phyloP scores from a whole-genome alignment of 257 asterid genomes.

The Craterostigma plantagineum region DNA sequence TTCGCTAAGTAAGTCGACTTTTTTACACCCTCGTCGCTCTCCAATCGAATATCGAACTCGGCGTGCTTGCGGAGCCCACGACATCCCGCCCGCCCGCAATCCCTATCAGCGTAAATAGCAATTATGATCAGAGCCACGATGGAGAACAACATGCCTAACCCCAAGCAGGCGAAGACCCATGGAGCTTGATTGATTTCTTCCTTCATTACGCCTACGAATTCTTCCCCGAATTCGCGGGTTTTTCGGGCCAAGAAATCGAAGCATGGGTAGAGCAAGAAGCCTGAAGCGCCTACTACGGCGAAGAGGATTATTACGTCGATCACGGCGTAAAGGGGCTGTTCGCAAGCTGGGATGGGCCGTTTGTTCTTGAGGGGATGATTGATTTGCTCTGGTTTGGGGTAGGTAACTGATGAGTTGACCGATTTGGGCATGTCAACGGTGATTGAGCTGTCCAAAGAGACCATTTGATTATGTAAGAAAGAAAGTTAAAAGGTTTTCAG shows the following conservation, averaged over 20 bases:
- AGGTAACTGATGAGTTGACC: too few species aligned
- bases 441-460: slow-evolving; percentile 43
- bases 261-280: slow-evolving; percentile 51
- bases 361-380: too few species aligned
- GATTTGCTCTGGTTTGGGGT: slow-evolving; percentile 41
- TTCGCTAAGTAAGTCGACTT: slow-evolving; percentile 16
- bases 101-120: slow-evolving; percentile 24
- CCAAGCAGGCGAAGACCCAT: slow-evolving; percentile 61
- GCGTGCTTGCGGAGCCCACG: slow-evolving; percentile 70
- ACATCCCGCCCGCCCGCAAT: slow-evolving; percentile 67
- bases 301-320: slow-evolving; percentile 61
- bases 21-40: slow-evolving; percentile 59
- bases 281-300: slow-evolving; percentile 58
- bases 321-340: slow-evolving; percentile 50
- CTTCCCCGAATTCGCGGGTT: slow-evolving; percentile 24
- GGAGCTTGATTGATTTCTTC: slow-evolving; percentile 68
- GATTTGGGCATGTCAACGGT: slow-evolving; percentile 42
- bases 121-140: slow-evolving; percentile 42
- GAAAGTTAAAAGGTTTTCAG: too few species aligned
- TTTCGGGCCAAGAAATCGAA: slow-evolving; percentile 20
- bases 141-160: slow-evolving; percentile 49
- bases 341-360: slow-evolving; percentile 47
- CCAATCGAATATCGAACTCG: slow-evolving; percentile 82
- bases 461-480: slow-evolving; percentile 40
- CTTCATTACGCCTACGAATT: slow-evolving; percentile 27